Evolutionary conservation across 345 rosid species (phyloP), one percentile per base, ranked within the genome.

Genomic region (Eucalyptus sp.): DNA sequence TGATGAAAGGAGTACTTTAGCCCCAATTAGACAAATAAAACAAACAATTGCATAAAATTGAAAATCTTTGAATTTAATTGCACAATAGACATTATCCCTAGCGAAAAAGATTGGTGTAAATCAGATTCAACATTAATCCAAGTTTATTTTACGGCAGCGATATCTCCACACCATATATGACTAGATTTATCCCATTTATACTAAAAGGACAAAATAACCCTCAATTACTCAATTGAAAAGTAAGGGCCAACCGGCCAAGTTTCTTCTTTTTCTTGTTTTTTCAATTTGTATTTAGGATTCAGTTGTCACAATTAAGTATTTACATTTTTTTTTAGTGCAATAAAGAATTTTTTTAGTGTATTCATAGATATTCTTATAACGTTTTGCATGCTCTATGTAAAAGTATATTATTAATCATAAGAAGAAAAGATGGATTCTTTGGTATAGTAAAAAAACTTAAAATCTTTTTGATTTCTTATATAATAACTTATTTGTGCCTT

Each of bases 1-100:
- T 0, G 1, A 56, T 0, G 13, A 24, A 56, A 56, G 29, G 7
- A 56, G 27, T 56, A 56, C 13, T 24, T 24, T 22, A 22, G 29
- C 27, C 60, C 27, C 62, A 56, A 22, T 24, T 24, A 2, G 62
- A 22, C 62, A 22, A 22, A 24, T 56, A 22, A 7, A 56, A 1
- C 13, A 24, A 22, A 56, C 0, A 3, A 56, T 0, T 24, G 62
- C 62, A 24, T 56, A 24, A 22, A 56, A 56, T 56, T 56, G 62
- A 56, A 22, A 56, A 56, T 56, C 29, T 22, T 56, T 22, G 29
- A 56, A 56, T 56, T 56, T 56, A 56, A 56, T 12, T 24, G 6
- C 29, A 22, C 12, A 4, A 24, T 10, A 54, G 62, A 22, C 11
- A 56, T 22, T 56, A 24, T 24, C 29, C 62, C 62, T 56, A 22